Evolutionary conservation across 2,329 filamentous ascomycete genomes (phyloP), one percentile per base, ranked within the genome.

Genomic region (Harringtonia lauricola): DNA sequence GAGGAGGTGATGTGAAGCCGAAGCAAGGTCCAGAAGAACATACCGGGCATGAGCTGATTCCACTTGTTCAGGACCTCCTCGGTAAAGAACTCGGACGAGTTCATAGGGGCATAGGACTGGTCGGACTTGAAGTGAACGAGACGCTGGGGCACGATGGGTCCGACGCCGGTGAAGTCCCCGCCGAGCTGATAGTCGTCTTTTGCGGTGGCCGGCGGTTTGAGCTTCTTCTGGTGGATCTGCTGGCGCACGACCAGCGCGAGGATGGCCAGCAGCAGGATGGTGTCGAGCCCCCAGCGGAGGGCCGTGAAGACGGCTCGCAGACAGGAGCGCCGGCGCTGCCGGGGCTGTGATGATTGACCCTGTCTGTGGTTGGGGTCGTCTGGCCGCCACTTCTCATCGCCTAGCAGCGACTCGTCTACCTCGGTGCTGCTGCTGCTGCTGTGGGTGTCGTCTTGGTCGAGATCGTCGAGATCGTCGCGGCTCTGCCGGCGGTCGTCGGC

Each of bases 381-480:
- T n/a, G 34, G 33, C 35, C 34, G 28, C 31, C 58, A 58, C 34
- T 57, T 54, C 52, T 59, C 59, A 22, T 62, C 60, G 41, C 59
- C 60, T 53, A 66, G 63, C 40, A 67, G 51, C 6, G 63, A 64
- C 44, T 63, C 64, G 44, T 56, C 57, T 19, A 66, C 63, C 48
- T 66, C 64, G 43, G 64, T 67, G 43, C 39, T 45, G 43, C 47
- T 46, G 42, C 39, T 39, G 49, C 44, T 47, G 54, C 57, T 63
- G 22, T 59, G 64, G 31, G n/a, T 35, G 30, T 59, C 55, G 45
- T 59, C 57, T 19, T 61, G 57, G 38, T 64, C 60, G n/a, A 59
- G 57, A 21, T 53, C 43, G 28, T 55, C 49, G 38, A 64, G 43
- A 44, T 57, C 55, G 36, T 56, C 51, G 52, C 63, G 62, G 44